Base-by-base conservation (phyloP, 2,329 filamentous ascomycete species). In the Harringtonia aguacate region DNA sequence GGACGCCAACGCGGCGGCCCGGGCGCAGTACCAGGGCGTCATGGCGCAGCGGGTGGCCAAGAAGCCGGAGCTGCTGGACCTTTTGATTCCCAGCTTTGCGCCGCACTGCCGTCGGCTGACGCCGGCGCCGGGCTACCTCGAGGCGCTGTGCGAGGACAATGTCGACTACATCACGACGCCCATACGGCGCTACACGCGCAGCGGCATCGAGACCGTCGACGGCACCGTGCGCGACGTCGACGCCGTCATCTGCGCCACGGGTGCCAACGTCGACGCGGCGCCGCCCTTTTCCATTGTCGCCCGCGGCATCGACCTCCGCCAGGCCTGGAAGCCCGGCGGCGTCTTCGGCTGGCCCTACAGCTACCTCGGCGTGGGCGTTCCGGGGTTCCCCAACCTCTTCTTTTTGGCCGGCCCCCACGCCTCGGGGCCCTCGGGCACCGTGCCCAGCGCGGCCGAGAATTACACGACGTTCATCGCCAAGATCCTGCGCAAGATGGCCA, bases 231-330 rank as follows among this genome's bases (percentile, higher is more conserved):
- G 77, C 4, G 66, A 75, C 14, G 76, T 81, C 0, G 80, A 84
- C 47, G 75, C 75, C 14, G 64, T 84, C 6, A 76, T 86, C 51
- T 85, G 79, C 52, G 76, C 79, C 2, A 86, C 82, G 0, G 82
- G 82, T 1, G 77, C 78, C 8, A 79, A 82, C 50, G 67, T 70
- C 12, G 69, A 77, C 49, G 66, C 73, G 58, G 62, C 71, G 0
- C 78, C 77, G 0, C 70, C 70, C 0, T 85, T 85, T 49, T 65
- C 75, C 0, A 74, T 86, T 50, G 63, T 66, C 22, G 72, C 75
- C 2, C 59, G 69, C 39, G 76, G 72, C 3, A 58, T 68, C 10
- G 69, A 80, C 45, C 61, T 85, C 2, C 60, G 65, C 12, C 58
- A 66, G 9, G 64, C 73, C 1, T 86, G 81, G 81, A 66, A 64